These are phyloP conservation scores for Brassica juncea DNA, from an alignment of 345 rosid species.

Conservation along the genomic window DNA sequence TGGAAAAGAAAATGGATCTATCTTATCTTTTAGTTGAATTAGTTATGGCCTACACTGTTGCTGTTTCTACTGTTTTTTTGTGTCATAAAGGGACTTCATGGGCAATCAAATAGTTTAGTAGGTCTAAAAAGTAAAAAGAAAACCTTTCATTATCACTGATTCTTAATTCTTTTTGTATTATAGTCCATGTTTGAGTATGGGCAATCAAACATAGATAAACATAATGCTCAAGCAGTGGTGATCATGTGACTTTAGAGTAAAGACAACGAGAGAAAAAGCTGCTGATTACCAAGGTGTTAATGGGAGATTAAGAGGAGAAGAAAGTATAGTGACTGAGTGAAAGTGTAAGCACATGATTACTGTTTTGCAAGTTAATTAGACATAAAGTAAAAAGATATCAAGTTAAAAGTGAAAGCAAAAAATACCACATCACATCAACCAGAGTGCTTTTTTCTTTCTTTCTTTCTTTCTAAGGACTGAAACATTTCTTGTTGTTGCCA, in stretches of 20 bases:
- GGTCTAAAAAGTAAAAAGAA: not conserved
- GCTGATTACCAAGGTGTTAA: no score
- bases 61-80: slow-evolving; percentile 4
- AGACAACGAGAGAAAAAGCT: not conserved
- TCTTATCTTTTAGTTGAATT: not conserved
- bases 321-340: not conserved
- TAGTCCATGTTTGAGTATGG: slow-evolving; percentile 14
- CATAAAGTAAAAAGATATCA: not conserved
- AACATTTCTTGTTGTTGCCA: not conserved
- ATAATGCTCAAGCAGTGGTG: slow-evolving; percentile 6
- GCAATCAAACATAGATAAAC: slow-evolving; percentile 3
- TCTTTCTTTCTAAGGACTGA: no score
- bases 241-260: slow-evolving; percentile 4
- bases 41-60: not conserved
- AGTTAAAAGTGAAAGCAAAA: not conserved
- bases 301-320: no score
- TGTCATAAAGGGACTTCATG: slow-evolving; percentile 27
- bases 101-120: slow-evolving; percentile 21
- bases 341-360: not conserved
- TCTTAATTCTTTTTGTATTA: not conserved
- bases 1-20: not conserved
- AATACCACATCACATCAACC: not conserved
- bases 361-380: not conserved
- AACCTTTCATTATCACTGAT: not conserved
- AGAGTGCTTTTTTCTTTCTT: no score